phyloP scores from a whole-genome alignment of 108 stramenopile species.

The Nannochloropsis salina region DNA sequence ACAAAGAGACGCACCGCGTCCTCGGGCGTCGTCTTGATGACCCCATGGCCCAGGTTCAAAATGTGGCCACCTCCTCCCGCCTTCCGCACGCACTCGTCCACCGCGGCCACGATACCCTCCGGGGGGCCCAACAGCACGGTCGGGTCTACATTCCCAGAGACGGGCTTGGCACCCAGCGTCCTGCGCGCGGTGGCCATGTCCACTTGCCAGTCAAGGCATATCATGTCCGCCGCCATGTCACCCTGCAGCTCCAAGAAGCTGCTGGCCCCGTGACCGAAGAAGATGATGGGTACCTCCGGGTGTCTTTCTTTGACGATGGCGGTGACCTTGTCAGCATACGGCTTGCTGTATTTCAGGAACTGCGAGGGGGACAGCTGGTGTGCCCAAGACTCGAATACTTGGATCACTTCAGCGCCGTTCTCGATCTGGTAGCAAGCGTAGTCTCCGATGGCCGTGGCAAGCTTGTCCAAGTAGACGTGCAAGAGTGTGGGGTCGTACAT shows the following conservation, averaged over 20 bases:
- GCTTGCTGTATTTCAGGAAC: constrained; percentile 82
- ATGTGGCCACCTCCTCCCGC: constrained; percentile 90
- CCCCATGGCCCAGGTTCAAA: constrained; percentile 95
- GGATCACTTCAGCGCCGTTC: constrained; percentile 83
- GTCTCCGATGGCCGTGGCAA: constrained; percentile 77
- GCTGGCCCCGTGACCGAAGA: constrained; percentile 94
- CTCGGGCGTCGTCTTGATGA: constrained; percentile 90
- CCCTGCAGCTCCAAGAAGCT: constrained; percentile 77
- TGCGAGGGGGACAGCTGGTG: constrained; percentile 75
- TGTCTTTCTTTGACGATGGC: constrained; percentile 71
- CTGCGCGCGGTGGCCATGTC: constrained; percentile 67
- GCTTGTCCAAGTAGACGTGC: constrained; percentile 69
- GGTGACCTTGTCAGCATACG: constrained; percentile 87
- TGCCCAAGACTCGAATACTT: constrained; percentile 97
- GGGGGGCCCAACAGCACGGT: constrained; percentile 82
- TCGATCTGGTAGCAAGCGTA: constrained; percentile 92
- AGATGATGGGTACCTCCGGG: constrained; percentile 88
- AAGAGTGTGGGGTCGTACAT: constrained; percentile 72
- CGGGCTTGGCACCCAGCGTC: constrained; percentile 68
- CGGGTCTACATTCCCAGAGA: constrained; percentile 89
- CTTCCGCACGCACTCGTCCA: constrained; percentile 78
- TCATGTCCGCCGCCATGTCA: constrained; percentile 78
- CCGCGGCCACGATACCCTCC: constrained; percentile 71
- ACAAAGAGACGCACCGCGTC: constrained; percentile 83
- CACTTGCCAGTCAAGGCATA: constrained; percentile 79